Conservation (phyloP, 306 rosid species). For the Rubus parviflorus region DNA sequence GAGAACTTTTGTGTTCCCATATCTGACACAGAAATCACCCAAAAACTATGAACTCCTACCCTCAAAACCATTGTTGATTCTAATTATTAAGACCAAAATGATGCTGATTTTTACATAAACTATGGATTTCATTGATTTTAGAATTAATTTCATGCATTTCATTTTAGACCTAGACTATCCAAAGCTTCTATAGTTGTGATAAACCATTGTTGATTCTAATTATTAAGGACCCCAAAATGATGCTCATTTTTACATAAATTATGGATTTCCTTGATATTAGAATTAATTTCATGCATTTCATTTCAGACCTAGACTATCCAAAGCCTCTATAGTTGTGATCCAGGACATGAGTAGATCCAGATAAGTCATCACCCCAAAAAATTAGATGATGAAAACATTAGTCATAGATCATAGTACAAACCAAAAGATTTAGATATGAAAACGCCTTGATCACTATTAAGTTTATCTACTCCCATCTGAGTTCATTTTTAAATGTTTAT, state of each 20-base stretch:
- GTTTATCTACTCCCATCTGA: too few relatives aligned
- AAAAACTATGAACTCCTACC: not conserved
- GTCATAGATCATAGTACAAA: not conserved
- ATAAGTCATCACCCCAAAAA: not conserved
- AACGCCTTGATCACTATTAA: not conserved
- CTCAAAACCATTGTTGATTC: not conserved
- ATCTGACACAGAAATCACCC: not conserved
- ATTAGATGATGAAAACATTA: not conserved
- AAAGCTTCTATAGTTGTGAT: not conserved
- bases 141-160: not conserved
- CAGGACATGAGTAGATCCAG: not conserved
- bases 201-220: not conserved
- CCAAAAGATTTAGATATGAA: not conserved
- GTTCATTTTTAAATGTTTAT: too few relatives aligned
- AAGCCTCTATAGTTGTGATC: not conserved
- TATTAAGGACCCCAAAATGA: not conserved
- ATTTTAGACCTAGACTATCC: not conserved
- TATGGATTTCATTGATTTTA: not conserved
- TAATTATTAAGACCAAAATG: not conserved
- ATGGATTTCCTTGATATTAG: not conserved
- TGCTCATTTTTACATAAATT: not conserved
- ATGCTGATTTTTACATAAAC: not conserved
- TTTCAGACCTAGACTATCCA: too few relatives aligned
- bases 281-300: not conserved
- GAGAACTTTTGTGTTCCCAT: not conserved